Conservation (phyloP, 257 asterid species). For the Solanum habrochaites region DNA sequence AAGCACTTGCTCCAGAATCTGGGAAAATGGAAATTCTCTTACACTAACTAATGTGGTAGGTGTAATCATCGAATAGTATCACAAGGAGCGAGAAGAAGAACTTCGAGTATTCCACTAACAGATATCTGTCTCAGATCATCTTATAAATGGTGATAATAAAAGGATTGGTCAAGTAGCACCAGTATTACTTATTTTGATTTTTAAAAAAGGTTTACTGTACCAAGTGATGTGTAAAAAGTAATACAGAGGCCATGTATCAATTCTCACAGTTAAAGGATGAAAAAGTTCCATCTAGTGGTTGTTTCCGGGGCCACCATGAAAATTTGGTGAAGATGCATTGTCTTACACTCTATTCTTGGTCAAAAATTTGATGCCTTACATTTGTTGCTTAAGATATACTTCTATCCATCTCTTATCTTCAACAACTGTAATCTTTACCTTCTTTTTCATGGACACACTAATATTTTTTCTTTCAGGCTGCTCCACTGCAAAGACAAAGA, state of each 20-base stretch:
- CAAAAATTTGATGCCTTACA: not conserved
- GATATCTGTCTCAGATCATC: not conserved
- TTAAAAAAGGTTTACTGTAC: not conserved
- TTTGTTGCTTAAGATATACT: not conserved
- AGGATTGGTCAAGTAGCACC: not conserved
- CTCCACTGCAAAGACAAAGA: slow-evolving; percentile 33
- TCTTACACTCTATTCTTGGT: not conserved
- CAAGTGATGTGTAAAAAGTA: not conserved
- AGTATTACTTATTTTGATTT: not conserved
- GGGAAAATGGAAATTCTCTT: not conserved
- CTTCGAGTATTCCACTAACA: not conserved
- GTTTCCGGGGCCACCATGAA: not conserved
- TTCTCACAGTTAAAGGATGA: not conserved
- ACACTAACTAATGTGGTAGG: not conserved
- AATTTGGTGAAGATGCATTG: not conserved
- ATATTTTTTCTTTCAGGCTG: slow-evolving; percentile 26
- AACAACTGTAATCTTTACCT: not conserved
- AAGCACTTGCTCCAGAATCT: not conserved
- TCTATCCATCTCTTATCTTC: not conserved
- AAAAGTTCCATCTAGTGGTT: not conserved
- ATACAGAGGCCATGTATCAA: not conserved
- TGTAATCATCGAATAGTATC: not conserved
- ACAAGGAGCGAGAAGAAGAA: not conserved
- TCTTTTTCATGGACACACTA: slow-evolving; percentile 4
- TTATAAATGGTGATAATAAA: not conserved